Base-by-base conservation (phyloP, 495 filamentous ascomycete genomes). In the Neurospora sp. region DNA sequence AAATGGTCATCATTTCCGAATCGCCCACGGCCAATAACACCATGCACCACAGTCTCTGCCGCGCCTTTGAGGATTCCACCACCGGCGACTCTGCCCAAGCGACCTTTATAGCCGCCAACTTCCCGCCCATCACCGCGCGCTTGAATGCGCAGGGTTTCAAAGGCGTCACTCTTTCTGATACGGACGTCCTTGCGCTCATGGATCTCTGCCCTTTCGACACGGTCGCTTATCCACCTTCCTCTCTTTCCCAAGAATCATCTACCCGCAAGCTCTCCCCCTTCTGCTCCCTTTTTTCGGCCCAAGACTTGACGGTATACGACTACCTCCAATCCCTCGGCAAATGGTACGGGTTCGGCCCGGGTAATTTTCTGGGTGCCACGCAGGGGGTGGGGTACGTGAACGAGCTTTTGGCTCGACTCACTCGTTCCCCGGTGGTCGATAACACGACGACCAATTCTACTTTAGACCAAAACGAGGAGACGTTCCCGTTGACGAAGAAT, bases 351-450 rank as follows among this genome's bases (percentile, higher is more conserved):
- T 93, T 87, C 81, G 88, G 90, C 5, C 87, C 88, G 27, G 94
- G 93, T 16, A 93, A 92, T 80, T 87, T 88, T 0, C 85, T 96
- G 0, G 94, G 91, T 0, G 87, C 93, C 22, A 92, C 91, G 0
- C 93, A 94, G 81, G 93, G 94, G 0, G 90, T 94, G 31, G 94
- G 94, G 1, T 97, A 89, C 77, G 89, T 89, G 40, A 95, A 94
- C 78, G 94, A 97, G 81, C 85, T 97, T 27, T 85, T 96, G 68
- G 91, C 93, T n/a, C 87, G 94, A 31, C 80, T 97, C 68, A 94
- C 91, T 1, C 78, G 78, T 5, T 77, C 82, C 22, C 86, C 91
- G 0, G 91, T 96, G n/a, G 76, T 83, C 0, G 92, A 95, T 76
- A 74, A 88, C 39, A 95, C 92, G 3, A 87, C 84, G 71, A 91